Conservation (phyloP, 371 early-diverging fungal genomes). For the Haplosporangium sp. region DNA sequence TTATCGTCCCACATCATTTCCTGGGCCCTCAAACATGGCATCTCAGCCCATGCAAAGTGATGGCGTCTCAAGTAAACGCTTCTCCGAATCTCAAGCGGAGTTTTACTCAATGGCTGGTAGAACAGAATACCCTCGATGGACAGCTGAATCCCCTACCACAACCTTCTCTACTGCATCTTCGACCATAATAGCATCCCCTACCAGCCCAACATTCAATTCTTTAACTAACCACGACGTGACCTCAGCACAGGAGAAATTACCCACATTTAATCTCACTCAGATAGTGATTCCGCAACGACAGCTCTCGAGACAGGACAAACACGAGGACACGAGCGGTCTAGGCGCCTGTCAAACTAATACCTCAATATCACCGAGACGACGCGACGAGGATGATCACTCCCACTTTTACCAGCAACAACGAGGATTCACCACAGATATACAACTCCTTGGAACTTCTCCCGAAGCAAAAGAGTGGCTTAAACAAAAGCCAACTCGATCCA, state of each 20-base stretch:
- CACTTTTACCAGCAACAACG: conserved; percentile 2
- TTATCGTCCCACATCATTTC: conserved; percentile 12
- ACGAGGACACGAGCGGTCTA: conserved; percentile 3
- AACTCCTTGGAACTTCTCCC: conserved; percentile 23
- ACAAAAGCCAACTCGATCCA: conserved; percentile 46
- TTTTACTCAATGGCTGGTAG: conserved; percentile 21
- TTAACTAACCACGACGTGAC: background rate
- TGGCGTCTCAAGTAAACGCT: background rate
- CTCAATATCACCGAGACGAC: background rate
- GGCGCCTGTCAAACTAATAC: background rate
- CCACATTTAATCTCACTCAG: background rate
- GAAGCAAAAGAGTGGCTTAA: conserved; percentile 50
- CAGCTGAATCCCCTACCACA: conserved; percentile 28
- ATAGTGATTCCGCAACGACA: conserved; percentile 11
- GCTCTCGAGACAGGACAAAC: conserved; percentile 9
- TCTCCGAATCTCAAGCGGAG: conserved; percentile 24
- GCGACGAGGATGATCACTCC: conserved; percentile 5
- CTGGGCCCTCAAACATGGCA: background rate
- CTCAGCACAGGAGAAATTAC: conserved; percentile 6
- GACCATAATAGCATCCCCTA: conserved; percentile 2
- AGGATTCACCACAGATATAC: conserved; percentile 9
- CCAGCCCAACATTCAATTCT: conserved; percentile 10
- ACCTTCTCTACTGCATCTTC: conserved; percentile 21
- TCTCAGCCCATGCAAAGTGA: background rate
- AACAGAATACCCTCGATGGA: conserved; percentile 22